These are phyloP conservation scores for Diplodia seriata DNA, from an alignment of 2,329 filamentous ascomycete species.

Conservation along the genomic window DNA sequence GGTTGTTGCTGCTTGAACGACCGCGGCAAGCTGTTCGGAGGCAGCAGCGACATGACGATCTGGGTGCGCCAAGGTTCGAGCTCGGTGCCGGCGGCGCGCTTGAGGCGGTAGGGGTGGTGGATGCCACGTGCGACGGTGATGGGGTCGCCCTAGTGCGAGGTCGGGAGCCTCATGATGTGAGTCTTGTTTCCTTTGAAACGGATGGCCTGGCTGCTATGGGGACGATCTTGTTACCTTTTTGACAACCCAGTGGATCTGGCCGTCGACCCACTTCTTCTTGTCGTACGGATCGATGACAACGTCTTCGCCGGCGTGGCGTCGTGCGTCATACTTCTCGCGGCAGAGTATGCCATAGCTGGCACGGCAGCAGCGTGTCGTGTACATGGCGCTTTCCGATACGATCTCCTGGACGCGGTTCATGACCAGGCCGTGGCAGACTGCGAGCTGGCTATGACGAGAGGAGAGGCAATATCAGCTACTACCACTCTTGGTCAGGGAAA, in stretches of 20 bases:
- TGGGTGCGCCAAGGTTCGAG: constrained; percentile 26
- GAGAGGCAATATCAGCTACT: background rate
- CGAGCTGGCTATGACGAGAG: constrained; percentile 45
- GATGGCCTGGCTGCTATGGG: no score
- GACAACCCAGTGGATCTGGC: constrained; percentile 35
- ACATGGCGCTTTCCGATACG: constrained; percentile 46
- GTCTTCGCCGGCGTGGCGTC: constrained; percentile 31
- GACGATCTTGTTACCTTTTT: constrained; percentile 27
- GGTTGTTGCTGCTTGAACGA: constrained; percentile 33
- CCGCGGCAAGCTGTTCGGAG: background rate
- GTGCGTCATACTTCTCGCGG: constrained; percentile 33
- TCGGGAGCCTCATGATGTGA: background rate
- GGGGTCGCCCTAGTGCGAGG: constrained; percentile 33
- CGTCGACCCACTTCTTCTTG: constrained; percentile 33
- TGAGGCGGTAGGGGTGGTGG: constrained; percentile 32
- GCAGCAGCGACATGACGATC: constrained; percentile 29
- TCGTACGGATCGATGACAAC: constrained; percentile 31
- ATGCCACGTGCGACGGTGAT: constrained; percentile 31
- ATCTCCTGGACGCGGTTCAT: constrained; percentile 55
- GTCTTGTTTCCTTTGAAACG: background rate
- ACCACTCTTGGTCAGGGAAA: background rate
- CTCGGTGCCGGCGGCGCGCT: constrained; percentile 31
- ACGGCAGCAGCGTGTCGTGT: constrained; percentile 37
- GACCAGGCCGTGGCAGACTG: constrained; percentile 57
- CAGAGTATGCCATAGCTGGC: constrained; percentile 35